Evolutionary conservation across 164 flowering plant genomes (phyloP).

Genomic region (Cinnamomum micranthum): DNA sequence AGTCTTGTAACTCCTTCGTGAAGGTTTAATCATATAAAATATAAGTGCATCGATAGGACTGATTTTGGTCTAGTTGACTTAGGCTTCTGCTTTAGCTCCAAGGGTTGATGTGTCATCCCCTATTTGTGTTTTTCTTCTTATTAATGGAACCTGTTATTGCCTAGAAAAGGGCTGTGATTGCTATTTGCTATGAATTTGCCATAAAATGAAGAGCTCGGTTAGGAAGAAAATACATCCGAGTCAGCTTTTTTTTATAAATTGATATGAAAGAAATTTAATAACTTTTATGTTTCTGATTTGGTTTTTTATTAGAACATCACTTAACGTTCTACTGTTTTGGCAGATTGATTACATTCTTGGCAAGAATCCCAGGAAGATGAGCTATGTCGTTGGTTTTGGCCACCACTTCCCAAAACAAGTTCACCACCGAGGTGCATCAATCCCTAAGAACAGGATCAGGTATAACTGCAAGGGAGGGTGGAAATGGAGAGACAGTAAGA

Average conservation of each 20-base stretch:
- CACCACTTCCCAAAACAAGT: conserved; percentile 75
- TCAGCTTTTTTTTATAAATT: no score
- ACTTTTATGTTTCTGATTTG: not conserved
- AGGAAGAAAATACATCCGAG: not conserved
- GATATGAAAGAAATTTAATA: no score
- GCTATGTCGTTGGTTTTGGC: conserved; percentile 90
- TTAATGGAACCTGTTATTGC: no score
- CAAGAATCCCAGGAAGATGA: conserved; percentile 89
- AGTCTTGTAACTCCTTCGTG: no score
- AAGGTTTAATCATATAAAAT: no score
- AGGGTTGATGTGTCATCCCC: no score
- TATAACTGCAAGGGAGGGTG: conserved; percentile 93
- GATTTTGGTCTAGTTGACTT: no score
- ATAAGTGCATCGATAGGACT: no score
- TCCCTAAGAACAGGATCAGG: conserved; percentile 73
- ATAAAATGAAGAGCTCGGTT: not conserved
- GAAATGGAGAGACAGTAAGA: conserved; percentile 82
- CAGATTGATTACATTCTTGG: conserved; percentile 97
- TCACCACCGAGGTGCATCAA: conserved; percentile 93
- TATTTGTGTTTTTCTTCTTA: no score
- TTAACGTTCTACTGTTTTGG: not conserved
- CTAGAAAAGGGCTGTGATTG: not conserved
- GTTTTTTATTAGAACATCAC: not conserved
- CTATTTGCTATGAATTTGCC: not conserved
- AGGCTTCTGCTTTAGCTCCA: no score